phyloP scores from a whole-genome alignment of 148 eudicot species.

The Silene latifolia region DNA sequence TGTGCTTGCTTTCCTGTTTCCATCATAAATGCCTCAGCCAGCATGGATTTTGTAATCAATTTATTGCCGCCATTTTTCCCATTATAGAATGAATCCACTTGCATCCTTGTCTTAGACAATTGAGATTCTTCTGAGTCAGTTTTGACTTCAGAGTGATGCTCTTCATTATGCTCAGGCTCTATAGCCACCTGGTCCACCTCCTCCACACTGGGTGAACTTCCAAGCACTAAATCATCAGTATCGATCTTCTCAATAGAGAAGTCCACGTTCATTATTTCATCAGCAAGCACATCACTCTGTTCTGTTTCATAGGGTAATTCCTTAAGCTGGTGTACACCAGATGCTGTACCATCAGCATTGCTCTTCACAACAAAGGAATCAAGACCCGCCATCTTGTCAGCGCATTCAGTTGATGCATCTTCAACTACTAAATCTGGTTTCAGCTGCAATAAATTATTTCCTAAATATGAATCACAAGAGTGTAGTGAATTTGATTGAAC shows the following conservation, averaged over 20 bases:
- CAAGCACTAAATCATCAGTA: constrained; percentile 20
- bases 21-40: not conserved
- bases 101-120: constrained; percentile 1
- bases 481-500: constrained; percentile 13
- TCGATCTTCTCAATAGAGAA: constrained; percentile 20
- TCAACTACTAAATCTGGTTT: constrained; percentile 28
- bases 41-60: constrained; percentile 9
- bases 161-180: constrained; percentile 28
- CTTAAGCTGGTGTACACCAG: constrained; percentile 12
- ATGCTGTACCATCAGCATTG: constrained; percentile 18
- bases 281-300: constrained; percentile 20
- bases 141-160: constrained; percentile 17
- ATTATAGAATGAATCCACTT: constrained; percentile 4
- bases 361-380: constrained; percentile 27
- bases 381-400: constrained; percentile 20
- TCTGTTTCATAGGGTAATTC: constrained; percentile 30
- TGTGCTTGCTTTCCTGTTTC: constrained; percentile 17
- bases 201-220: constrained; percentile 10
- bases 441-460: constrained; percentile 26
- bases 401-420: constrained; percentile 7
- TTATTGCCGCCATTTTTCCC: not conserved
- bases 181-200: constrained; percentile 21
- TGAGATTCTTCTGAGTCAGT: not conserved
- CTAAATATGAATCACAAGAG: constrained; percentile 9
- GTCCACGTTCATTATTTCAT: constrained; percentile 24